Percentiles rank a stretch among this genome's conserved stretches.
These are phyloP conservation scores for Termitomyces sp. DNA, from an alignment of 768 basidiomycete genomes.

Conservation along the genomic window DNA sequence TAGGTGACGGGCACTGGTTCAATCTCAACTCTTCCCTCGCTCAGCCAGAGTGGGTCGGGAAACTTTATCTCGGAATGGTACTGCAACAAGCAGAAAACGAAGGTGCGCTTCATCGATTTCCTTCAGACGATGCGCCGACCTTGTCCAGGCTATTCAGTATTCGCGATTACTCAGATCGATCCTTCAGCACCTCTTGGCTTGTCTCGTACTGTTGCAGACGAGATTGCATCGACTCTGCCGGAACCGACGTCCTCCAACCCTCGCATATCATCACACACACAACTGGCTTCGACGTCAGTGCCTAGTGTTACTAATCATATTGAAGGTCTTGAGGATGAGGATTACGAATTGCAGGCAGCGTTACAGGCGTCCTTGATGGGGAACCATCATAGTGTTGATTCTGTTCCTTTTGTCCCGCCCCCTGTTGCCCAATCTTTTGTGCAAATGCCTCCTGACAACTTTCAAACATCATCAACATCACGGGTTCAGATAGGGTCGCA, in stretches of 20 bases:
- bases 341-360: slow-evolving; percentile 83
- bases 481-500: slow-evolving; percentile 13
- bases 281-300: slow-evolving; percentile 6
- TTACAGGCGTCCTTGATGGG: slow-evolving; percentile 72
- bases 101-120: slow-evolving; percentile 39
- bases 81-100: slow-evolving; percentile 83
- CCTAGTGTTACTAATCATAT: slow-evolving; percentile 8
- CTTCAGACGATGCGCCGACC: neutral
- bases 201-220: slow-evolving; percentile 66
- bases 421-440: slow-evolving; percentile 23
- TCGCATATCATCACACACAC: slow-evolving; percentile 1
- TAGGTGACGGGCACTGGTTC: slow-evolving; percentile 26
- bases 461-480: slow-evolving; percentile 9
- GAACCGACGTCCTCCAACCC: slow-evolving; percentile 29
- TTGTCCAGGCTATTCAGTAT: slow-evolving; percentile 68
- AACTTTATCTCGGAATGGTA: slow-evolving; percentile 79
- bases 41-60: slow-evolving; percentile 78
- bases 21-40: slow-evolving; percentile 76
- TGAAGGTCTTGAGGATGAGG: slow-evolving; percentile 70
- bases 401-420: slow-evolving; percentile 17
- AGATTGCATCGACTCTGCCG: slow-evolving; percentile 58
- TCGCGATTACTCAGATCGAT: slow-evolving; percentile 67
- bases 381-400: slow-evolving; percentile 2
- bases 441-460: slow-evolving; percentile 11
- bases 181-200: slow-evolving; percentile 47